A percentile compares a stretch with the other conserved stretches of the same genome.
phyloP scores from a whole-genome alignment of 768 basidiomycete species.

The Crucibulum laeve region DNA sequence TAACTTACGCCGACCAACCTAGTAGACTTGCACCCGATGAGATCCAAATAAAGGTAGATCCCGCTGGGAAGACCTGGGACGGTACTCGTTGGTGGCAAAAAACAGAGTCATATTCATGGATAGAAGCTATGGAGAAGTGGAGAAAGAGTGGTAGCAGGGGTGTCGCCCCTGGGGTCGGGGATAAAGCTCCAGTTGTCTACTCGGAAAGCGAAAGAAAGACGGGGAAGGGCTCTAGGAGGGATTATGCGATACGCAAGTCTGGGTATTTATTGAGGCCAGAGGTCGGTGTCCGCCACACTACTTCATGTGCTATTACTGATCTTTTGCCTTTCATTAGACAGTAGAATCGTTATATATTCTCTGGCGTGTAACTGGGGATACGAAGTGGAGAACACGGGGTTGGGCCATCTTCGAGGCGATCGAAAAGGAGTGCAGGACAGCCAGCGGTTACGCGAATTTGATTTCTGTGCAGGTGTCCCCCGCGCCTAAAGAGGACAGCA shows the following conservation, averaged over 20 bases:
- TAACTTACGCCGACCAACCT: constrained; percentile 67
- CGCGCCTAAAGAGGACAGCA: constrained; percentile 43
- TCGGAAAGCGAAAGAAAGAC: constrained; percentile 18
- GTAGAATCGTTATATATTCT: constrained; percentile 70
- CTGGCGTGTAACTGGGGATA: constrained; percentile 66
- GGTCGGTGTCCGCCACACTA: constrained; percentile 33
- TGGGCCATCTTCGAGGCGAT: constrained; percentile 71
- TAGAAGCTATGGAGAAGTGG: constrained; percentile 47
- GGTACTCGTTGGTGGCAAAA: constrained; percentile 14
- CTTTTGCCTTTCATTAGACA: constrained; percentile 37
- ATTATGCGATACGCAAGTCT: constrained; percentile 45
- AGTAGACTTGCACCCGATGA: constrained; percentile 68
- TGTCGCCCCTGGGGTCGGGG: constrained; percentile 48
- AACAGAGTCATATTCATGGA: constrained; percentile 33
- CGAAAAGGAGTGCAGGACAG: constrained; percentile 52
- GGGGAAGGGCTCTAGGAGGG: constrained; percentile 30
- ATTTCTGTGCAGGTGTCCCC: constrained; percentile 38
- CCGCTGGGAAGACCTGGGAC: constrained; percentile 14
- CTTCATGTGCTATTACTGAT: not conserved
- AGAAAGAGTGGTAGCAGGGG: constrained; percentile 39
- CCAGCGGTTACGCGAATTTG: constrained; percentile 60
- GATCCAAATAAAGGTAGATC: constrained; percentile 28
- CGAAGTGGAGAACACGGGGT: constrained; percentile 65
- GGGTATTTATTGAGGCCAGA: constrained; percentile 67
- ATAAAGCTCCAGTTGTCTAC: constrained; percentile 35